These are phyloP conservation scores for Globisporangium viniferum DNA, from an alignment of 352 stramenopile genomes.

Conservation along the genomic window DNA sequence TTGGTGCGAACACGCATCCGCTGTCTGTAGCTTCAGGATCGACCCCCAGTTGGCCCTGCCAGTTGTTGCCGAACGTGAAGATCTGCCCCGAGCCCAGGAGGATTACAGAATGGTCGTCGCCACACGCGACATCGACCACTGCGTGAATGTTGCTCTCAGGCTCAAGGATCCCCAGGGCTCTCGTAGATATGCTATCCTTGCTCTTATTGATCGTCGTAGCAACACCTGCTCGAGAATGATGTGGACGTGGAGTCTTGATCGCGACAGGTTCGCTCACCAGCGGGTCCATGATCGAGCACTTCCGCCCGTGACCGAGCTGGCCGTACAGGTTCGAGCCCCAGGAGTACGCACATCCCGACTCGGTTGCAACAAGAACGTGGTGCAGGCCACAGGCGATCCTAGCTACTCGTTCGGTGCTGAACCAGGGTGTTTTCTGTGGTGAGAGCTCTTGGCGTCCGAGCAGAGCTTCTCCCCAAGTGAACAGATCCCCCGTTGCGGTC, in stretches of 20 bases:
- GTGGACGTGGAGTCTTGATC: slow-evolving; percentile 1
- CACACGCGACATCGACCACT: slow-evolving; percentile 51
- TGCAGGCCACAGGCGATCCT: slow-evolving; percentile 42
- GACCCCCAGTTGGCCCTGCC: slow-evolving; percentile 69
- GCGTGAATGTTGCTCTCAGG: neutral
- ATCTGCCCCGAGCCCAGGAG: slow-evolving; percentile 46
- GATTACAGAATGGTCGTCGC: slow-evolving; percentile 64
- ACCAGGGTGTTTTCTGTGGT: slow-evolving; percentile 19
- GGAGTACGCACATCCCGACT: slow-evolving; percentile 31
- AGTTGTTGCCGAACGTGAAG: slow-evolving; percentile 62
- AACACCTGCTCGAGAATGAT: neutral
- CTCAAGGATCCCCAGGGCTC: neutral
- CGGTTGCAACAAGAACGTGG: slow-evolving; percentile 35
- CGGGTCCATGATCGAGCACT: slow-evolving; percentile 18
- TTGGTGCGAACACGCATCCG: slow-evolving; percentile 9
- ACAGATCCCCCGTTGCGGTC: slow-evolving; percentile 31
- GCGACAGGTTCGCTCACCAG: slow-evolving; percentile 19
- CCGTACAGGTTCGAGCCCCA: slow-evolving; percentile 72
- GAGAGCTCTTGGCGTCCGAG: slow-evolving; percentile 10
- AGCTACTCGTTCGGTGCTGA: slow-evolving; percentile 21
- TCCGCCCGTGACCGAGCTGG: slow-evolving; percentile 44
- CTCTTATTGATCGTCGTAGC: neutral
- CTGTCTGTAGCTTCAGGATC: slow-evolving; percentile 18
- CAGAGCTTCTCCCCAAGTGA: slow-evolving; percentile 27
- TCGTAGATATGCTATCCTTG: neutral